phyloP scores from a whole-genome alignment of 2,329 filamentous ascomycete species.

The Diaporthe citriasiana region DNA sequence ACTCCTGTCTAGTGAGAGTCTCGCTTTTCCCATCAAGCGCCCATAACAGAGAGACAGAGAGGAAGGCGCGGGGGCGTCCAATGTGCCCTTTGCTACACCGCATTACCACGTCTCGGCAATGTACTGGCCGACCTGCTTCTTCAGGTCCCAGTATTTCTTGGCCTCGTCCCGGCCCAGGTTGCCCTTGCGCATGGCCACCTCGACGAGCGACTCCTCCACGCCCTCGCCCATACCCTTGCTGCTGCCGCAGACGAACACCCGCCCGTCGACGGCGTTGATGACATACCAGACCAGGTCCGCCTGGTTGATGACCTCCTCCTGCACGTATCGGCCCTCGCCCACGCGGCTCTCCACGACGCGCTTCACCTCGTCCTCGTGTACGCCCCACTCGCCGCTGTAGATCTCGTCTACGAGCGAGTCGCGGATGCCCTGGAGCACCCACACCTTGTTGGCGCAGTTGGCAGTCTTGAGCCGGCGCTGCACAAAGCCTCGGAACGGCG shows the following conservation, averaged over 20 bases:
- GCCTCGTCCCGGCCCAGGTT: conserved; percentile 87
- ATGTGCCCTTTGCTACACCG: not conserved
- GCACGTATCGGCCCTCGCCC: conserved; percentile 90
- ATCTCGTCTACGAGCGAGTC: conserved; percentile 96
- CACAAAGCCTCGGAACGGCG: conserved; percentile 97
- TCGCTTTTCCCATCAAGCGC: conserved; percentile 3
- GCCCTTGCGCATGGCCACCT: conserved; percentile 94
- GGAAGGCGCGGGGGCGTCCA: not conserved
- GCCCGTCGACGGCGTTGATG: conserved; percentile 94
- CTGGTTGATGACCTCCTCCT: conserved; percentile 92
- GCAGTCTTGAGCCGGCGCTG: conserved; percentile 93
- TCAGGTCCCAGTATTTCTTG: conserved; percentile 88
- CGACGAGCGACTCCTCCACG: conserved; percentile 87
- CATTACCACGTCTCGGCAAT: conserved; percentile 84
- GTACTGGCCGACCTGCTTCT: conserved; percentile 94
- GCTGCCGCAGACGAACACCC: conserved; percentile 96
- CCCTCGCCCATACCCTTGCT: conserved; percentile 98
- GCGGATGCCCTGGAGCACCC: conserved; percentile 94
- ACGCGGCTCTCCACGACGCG: conserved; percentile 82
- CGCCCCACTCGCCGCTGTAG: conserved; percentile 96
- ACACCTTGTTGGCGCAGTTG: conserved; percentile 98
- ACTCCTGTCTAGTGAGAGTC: not conserved
- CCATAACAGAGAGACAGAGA: conserved; percentile 11
- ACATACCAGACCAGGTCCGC: conserved; percentile 99
- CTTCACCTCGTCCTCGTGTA: conserved; percentile 89